These are phyloP conservation scores for Pichia sp. DNA, from an alignment of 1,139 yeast genomes.

Conservation along the genomic window DNA sequence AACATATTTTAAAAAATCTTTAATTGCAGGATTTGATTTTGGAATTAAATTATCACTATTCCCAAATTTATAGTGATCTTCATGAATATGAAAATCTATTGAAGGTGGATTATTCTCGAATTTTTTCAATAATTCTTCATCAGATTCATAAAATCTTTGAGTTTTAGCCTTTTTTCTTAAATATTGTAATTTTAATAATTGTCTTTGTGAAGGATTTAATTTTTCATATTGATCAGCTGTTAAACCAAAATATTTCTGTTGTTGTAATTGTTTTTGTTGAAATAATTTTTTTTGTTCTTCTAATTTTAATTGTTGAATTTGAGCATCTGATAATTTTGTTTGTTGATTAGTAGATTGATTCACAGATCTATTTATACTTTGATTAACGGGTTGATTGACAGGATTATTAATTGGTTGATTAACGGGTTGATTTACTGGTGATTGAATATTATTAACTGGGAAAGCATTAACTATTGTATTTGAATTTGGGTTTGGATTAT, in stretches of 20 bases:
- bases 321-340: neutral
- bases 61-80: constrained; percentile 79
- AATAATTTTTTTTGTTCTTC: constrained; percentile 17
- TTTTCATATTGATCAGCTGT: constrained; percentile 32
- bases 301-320: constrained; percentile 9
- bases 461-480: neutral
- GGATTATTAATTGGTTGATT: constrained; percentile 5
- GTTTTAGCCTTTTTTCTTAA: constrained; percentile 41
- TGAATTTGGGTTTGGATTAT: neutral
- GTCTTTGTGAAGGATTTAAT: constrained; percentile 36
- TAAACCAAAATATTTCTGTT: constrained; percentile 31
- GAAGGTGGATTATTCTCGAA: constrained; percentile 78
- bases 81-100: constrained; percentile 82
- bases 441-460: neutral
- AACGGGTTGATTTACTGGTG: constrained; percentile 7
- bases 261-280: constrained; percentile 20
- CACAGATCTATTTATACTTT: constrained; percentile 1
- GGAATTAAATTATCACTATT: constrained; percentile 76
- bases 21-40: constrained; percentile 71
- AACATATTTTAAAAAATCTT: constrained; percentile 71
- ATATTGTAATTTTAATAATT: constrained; percentile 38
- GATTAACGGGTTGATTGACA: constrained; percentile 5
- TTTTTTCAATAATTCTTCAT: constrained; percentile 70
- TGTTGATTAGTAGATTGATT: neutral
- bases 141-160: constrained; percentile 62